Base-by-base conservation (phyloP, 495 filamentous ascomycete genomes). In the Articulospora tetracladia region DNA sequence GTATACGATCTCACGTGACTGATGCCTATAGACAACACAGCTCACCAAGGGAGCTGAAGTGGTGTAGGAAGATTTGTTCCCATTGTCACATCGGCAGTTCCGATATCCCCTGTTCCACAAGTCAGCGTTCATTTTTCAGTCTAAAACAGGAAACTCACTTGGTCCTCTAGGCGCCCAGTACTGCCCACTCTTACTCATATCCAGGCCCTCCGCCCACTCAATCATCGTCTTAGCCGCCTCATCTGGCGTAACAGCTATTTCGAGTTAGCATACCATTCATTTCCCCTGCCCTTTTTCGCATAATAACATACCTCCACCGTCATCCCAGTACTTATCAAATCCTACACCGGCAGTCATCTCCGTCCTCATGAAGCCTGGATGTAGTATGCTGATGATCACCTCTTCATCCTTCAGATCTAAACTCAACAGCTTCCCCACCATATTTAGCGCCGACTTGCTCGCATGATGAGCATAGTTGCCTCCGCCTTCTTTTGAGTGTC, bases 301-400 rank as follows among this genome's bases (percentile, higher is more conserved):
- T 55, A 23, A 86, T 83, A 85, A 32, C 30, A 6, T 32, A 32
- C 30, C 30, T 63, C 85, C 86, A 39, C 85, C 85, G 36, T 66
- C 74, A 69, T 89, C 85, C 80, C 83, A 89, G 63, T 76, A 88
- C 66, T 87, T 80, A 66, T 90, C 87, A 66, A 88, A 90, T 11
- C 84, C 86, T 25, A 90, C 87, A 2, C 80, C 73, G 62, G 76
- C 81, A 6, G 86, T 89, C 85, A 89, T 88, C 65, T 89, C 84
- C 19, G 87, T 90, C 50, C 87, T 73, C 86, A 91, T 88, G 68
- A 90, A 90, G 0, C 87, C 86, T 3, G 88, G 87, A 70, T 91
- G 87, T 20, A 90, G 77, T 53, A 90, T 73, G 6, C 79, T 85
- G 10, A 91, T 82, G 1, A 85, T 77, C 52, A 91, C 78, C 0